Evolutionary conservation across 148 eudicot genomes (phyloP), one percentile per base, ranked within the genome.

Genomic region (Silene latifolia): DNA sequence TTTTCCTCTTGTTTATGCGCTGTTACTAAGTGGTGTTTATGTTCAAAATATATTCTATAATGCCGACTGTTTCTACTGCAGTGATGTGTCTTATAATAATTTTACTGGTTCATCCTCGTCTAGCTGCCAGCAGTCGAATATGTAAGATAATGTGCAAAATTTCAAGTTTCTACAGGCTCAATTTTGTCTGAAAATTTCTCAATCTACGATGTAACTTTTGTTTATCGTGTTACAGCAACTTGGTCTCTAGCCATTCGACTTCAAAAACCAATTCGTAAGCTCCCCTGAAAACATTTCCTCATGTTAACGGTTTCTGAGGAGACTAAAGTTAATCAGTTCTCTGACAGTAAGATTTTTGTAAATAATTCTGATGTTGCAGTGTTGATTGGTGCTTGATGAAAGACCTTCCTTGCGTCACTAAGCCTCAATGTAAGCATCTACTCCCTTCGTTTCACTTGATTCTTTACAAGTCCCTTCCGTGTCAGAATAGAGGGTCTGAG

Each of bases 21-120:
- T 47, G 53, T 47, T 47, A 4, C 13, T 47, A 47, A 8, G 53
- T 47, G 48, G 2, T 47, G 4, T 47, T 47, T 3, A 1, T 3
- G 29, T 27, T 27, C 17, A 29, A 35, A 29, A 51, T 20, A 4
- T 1, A 39, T 39, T 8, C 0, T 54, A 54, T 54, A 56, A 63
- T 54, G 39, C 64, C 35, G 23, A 9, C 25, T 63, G 15, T 42
- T 57, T 53, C 42, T 72, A 21, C 46, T 78, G 83, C 90, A 93
- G 98, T n/a, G 98, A 93, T 80, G 12, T 90, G 75, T 90, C 96
- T 7, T 87, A 89, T 82, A 93, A 93, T 84, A 84, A 83, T 79
- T 91, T 93, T 58, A 83, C 89, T 3, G 77, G 60, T 8, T 67
- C 83, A 56, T 48, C 81, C 19, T 3, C 59, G 12, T 10, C 60